Conservation (phyloP, 1,284 basidiomycete genomes). For the Ganoderma multipileum region DNA sequence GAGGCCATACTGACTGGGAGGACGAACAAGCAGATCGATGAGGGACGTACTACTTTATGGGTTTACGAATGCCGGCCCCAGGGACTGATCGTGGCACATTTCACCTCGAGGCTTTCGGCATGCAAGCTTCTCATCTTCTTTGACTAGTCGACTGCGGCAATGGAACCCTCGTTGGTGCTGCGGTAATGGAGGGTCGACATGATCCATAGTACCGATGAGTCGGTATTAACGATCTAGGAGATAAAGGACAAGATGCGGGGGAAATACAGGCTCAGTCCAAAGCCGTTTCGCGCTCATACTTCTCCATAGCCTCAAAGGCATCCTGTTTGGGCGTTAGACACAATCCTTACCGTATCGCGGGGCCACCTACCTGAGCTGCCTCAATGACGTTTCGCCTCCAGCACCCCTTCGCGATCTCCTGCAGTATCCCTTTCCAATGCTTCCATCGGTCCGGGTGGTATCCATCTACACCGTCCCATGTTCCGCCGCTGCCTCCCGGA, state of each 20-base stretch:
- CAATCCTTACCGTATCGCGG: background rate
- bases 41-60: background rate
- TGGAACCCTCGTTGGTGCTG: background rate
- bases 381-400: slow-evolving; percentile 20
- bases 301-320: background rate
- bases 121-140: background rate
- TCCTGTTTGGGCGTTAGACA: background rate
- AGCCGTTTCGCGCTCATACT: background rate
- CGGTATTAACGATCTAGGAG: too few species aligned
- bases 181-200: background rate
- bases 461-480: slow-evolving; percentile 25
- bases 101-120: background rate
- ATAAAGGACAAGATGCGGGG: background rate
- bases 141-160: too few species aligned
- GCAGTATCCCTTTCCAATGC: slow-evolving; percentile 19
- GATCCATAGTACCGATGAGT: background rate
- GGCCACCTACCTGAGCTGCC: slow-evolving; percentile 18
- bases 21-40: background rate
- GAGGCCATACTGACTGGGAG: background rate
- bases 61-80: background rate
- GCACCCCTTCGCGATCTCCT: slow-evolving; percentile 3
- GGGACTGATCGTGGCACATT: background rate
- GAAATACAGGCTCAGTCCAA: background rate
- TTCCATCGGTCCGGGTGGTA: slow-evolving; percentile 25
- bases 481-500: slow-evolving; percentile 20